These are phyloP conservation scores for Colletotrichum simmondsii DNA, from an alignment of 2,329 filamentous ascomycete genomes.

Conservation along the genomic window DNA sequence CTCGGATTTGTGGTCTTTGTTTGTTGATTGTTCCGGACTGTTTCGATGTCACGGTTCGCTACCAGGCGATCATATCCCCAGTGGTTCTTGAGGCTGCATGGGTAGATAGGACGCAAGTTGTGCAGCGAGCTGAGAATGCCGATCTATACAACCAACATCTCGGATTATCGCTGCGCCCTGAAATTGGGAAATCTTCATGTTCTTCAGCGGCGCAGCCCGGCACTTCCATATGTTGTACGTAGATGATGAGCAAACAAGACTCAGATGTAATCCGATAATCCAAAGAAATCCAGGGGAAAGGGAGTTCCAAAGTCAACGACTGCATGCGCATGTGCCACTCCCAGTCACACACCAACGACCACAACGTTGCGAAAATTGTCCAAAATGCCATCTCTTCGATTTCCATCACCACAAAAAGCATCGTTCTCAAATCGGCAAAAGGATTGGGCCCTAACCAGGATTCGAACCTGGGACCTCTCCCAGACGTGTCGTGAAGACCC, in stretches of 20 bases:
- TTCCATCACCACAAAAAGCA: background rate
- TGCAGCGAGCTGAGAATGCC: background rate
- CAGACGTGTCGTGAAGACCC: background rate
- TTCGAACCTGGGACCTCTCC: conserved; percentile 34
- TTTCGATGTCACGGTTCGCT: conserved; percentile 2
- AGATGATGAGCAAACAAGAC: background rate
- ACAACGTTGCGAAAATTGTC: background rate
- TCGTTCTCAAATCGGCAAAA: background rate
- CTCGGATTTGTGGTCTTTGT: too few relatives aligned
- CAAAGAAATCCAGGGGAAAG: background rate
- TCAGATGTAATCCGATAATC: too few relatives aligned
- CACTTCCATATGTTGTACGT: background rate
- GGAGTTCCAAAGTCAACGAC: background rate
- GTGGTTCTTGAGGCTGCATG: background rate
- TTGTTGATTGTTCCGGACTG: background rate
- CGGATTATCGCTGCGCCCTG: too few relatives aligned
- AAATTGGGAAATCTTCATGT: too few relatives aligned
- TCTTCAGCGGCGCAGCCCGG: background rate
- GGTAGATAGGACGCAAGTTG: background rate
- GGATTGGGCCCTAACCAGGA: conserved; percentile 27
- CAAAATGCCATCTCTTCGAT: background rate
- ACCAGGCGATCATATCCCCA: background rate
- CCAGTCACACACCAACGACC: background rate
- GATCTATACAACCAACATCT: background rate
- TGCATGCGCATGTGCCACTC: background rate